These are phyloP conservation scores for Aureobasidium uvarum DNA, from an alignment of 2,329 filamentous ascomycete genomes.

Conservation along the genomic window DNA sequence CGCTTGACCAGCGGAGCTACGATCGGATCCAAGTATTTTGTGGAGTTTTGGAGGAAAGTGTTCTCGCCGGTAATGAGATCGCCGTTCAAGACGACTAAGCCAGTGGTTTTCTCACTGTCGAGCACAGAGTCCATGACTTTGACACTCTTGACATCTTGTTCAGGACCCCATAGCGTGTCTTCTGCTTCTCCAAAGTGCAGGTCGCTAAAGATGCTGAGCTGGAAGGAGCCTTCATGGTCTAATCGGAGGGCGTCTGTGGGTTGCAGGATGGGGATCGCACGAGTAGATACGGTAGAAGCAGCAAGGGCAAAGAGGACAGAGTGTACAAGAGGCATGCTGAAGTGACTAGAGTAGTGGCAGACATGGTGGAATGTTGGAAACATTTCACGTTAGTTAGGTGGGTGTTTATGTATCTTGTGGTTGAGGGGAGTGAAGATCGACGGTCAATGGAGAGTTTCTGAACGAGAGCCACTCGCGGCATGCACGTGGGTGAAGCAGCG, in stretches of 20 bases:
- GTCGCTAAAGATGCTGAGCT: conserved; percentile 63
- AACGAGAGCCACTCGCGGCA: conserved; percentile 20
- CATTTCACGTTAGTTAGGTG: not conserved
- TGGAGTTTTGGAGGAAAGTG: conserved; percentile 55
- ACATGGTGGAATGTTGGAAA: not conserved
- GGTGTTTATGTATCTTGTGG: not conserved
- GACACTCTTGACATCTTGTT: conserved; percentile 58
- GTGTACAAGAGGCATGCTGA: conserved; percentile 20
- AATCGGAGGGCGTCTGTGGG: conserved; percentile 32
- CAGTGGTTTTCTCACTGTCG: conserved; percentile 52
- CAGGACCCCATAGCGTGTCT: conserved; percentile 44
- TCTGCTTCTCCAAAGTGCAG: conserved; percentile 69
- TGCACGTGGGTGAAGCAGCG: conserved; percentile 10
- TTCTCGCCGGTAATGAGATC: conserved; percentile 70
- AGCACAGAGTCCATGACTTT: conserved; percentile 60
- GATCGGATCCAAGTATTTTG: conserved; percentile 58
- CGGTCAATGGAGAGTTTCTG: not conserved
- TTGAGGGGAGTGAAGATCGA: not conserved
- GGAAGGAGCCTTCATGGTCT: conserved; percentile 43
- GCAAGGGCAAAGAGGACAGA: conserved; percentile 22
- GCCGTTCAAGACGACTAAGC: conserved; percentile 67
- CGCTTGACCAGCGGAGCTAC: conserved; percentile 58
- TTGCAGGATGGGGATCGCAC: conserved; percentile 23
- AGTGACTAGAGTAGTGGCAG: not conserved
- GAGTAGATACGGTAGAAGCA: conserved; percentile 22